phyloP scores from a whole-genome alignment of 2,329 filamentous ascomycete genomes.

The Fusarium nurragi region DNA sequence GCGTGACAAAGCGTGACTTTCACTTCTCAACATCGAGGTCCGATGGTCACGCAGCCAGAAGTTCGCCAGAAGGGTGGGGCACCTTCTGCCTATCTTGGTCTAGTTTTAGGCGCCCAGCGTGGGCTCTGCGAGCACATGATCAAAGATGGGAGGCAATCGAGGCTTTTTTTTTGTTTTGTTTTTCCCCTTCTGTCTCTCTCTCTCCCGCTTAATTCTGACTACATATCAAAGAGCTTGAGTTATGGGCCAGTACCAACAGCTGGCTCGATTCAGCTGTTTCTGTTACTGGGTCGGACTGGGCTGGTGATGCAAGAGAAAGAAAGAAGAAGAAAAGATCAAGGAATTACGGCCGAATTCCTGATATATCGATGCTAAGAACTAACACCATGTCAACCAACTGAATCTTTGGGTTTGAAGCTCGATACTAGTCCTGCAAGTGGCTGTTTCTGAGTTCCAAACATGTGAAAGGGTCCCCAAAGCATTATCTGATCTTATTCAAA shows the following conservation, averaged over 20 bases:
- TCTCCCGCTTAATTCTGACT: slow-evolving; percentile 28
- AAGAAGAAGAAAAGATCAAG: slow-evolving; percentile 3
- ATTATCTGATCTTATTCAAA: background rate
- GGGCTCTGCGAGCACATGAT: slow-evolving; percentile 40
- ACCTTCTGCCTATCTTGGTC: slow-evolving; percentile 23
- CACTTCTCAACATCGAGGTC: slow-evolving; percentile 24
- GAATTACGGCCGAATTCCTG: background rate
- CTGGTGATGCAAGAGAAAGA: slow-evolving; percentile 7
- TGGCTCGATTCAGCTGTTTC: background rate
- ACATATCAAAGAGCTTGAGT: slow-evolving; percentile 8
- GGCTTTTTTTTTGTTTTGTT: slow-evolving; percentile 12
- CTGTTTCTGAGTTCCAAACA: slow-evolving; percentile 15
- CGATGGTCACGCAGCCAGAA: slow-evolving; percentile 33
- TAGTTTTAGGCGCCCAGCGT: slow-evolving; percentile 29
- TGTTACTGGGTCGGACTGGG: slow-evolving; percentile 1
- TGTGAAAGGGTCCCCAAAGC: slow-evolving; percentile 2
- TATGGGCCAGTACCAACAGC: background rate
- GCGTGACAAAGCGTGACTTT: slow-evolving; percentile 42
- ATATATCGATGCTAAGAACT: background rate
- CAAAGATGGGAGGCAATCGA: slow-evolving; percentile 33
- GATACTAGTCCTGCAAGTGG: slow-evolving; percentile 6
- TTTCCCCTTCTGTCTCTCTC: background rate
- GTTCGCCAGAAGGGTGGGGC: slow-evolving; percentile 36
- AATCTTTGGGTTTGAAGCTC: slow-evolving; percentile 3
- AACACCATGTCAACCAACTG: background rate